Base-by-base conservation (phyloP, 2,329 filamentous ascomycete species). In the Ophiostoma novo-ulmi region DNA sequence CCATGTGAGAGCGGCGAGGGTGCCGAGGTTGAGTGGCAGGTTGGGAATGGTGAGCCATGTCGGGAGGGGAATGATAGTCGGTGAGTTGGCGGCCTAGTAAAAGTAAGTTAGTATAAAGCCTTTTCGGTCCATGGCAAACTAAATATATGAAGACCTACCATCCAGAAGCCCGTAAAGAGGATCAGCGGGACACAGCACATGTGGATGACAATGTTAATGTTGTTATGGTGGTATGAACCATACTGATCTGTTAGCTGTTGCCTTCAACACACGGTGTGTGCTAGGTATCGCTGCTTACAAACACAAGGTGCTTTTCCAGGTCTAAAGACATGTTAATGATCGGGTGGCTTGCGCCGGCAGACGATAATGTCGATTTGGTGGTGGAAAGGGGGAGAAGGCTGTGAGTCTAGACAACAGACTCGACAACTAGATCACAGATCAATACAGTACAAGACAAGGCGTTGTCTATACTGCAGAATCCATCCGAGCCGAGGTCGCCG, bases 211-310 rank as follows among this genome's bases (percentile, higher is more conserved):
- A 94, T 81, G 78, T 95, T 95, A 80, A 91, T 86, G 66, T 86
- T 81, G 80, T 94, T 89, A 77, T 91, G 88, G 80, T 95, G 92
- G 78, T 95, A 94, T 72, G 91, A 87, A 79, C 91, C 92, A 82
- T 95, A 95, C 92, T 95, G 75, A 7, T 39, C 11, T n/a, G 61
- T 35, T 17, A 35, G 58, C 26, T 7, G 26, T 35, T 31, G 5
- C 17, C 17, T 6, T 35, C 22, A 6, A 20, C 1, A 20, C 35
- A 5, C 5, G 17, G 3, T n/a, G 8, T 2, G 61, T 35, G 58
- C 11, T 17, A 20, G 48, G 39, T 26, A 20, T 13, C 71, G 70
- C 44, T 48, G 73, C 90, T 80, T 87, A 95, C 92, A 81, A 94
- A 94, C 80, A 87, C 88, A 76, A 95, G 84, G 78, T 94, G 92